Evolutionary conservation across 306 rosid genomes (phyloP), one percentile per base, ranked within the genome.

Genomic region (Pueraria montana): DNA sequence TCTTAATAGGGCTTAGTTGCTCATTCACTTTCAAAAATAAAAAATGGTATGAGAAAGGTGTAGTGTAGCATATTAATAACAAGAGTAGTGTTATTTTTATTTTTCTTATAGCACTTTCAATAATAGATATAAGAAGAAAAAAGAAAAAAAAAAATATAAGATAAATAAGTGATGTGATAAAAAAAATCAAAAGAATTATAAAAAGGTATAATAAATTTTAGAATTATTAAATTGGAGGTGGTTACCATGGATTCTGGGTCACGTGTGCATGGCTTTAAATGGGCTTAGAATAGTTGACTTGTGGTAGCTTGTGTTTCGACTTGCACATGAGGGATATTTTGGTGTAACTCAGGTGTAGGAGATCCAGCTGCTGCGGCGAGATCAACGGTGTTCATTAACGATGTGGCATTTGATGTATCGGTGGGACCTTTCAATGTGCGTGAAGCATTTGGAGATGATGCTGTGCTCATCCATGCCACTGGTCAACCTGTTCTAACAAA

Each of bases 401-500:
- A 91, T 76, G 91, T 93, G 67, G 96, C 92, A 2, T 92, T 92
- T 56, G 99, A 96, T 86, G 96, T 96, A 49, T 83, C 82, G 0
- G 78, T 80, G 64, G 94, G 97, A 11, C 94, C 93, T 4, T 90
- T 96, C 87, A 92, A 91, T 83, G 89, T 96, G 61, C 88, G 97
- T 1, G 97, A 88, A 85, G 97, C 99, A 13, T 93, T 96, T 81
- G 99, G 98, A 11, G 93, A 87, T 40, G 97, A 87, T 9, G 94
- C 87, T 30, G 94, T 92, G 11, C 94, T 96, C 42, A 80, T 96
- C 68, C 91, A 96, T 86, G 86, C 92, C 13, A 82, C 89, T 72
- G 98, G 98, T 74, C 99, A 90, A 55, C 96, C 97, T 4, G 94
- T 96, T 69, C 90, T 88, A 65, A 92, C 98, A 65, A 87, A 96